phyloP scores from a whole-genome alignment of 345 rosid species.

The Euphorbia peplus region DNA sequence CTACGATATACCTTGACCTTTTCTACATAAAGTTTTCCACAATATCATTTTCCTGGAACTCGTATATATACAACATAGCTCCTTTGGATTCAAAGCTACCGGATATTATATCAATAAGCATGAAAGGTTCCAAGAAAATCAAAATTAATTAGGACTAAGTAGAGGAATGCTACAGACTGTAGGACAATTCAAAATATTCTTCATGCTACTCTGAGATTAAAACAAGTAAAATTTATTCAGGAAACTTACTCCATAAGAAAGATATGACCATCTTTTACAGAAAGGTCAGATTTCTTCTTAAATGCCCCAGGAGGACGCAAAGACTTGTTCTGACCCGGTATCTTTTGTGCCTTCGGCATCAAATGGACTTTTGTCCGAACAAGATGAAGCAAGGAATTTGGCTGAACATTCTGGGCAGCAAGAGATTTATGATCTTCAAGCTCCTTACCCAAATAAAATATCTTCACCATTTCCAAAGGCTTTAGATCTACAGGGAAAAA shows the following conservation, averaged over 20 bases:
- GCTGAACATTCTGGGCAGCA: constrained; percentile 74
- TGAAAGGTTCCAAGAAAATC: background rate
- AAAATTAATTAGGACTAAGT: background rate
- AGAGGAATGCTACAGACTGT: background rate
- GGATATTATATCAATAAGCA: background rate
- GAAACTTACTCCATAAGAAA: constrained; percentile 90
- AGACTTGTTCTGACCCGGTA: constrained; percentile 88
- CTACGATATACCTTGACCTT: background rate
- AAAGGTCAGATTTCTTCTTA: constrained; percentile 98
- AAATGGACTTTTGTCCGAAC: constrained; percentile 79
- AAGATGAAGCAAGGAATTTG: constrained; percentile 89
- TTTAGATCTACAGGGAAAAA: constrained; percentile 63
- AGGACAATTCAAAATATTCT: background rate
- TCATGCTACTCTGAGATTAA: background rate
- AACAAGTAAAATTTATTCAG: constrained; percentile 6
- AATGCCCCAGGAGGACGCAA: constrained; percentile 97
- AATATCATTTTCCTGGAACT: background rate
- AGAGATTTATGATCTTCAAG: constrained; percentile 83
- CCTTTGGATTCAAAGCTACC: background rate
- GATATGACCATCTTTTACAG: constrained; percentile 93
- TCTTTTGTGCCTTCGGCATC: constrained; percentile 82
- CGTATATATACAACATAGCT: background rate
- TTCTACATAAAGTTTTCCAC: background rate
- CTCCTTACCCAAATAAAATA: constrained; percentile 81
- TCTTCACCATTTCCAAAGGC: constrained; percentile 74